These are phyloP conservation scores for Wallacemonas sp. DNA, from an alignment of 208 protist species.

Conservation along the genomic window DNA sequence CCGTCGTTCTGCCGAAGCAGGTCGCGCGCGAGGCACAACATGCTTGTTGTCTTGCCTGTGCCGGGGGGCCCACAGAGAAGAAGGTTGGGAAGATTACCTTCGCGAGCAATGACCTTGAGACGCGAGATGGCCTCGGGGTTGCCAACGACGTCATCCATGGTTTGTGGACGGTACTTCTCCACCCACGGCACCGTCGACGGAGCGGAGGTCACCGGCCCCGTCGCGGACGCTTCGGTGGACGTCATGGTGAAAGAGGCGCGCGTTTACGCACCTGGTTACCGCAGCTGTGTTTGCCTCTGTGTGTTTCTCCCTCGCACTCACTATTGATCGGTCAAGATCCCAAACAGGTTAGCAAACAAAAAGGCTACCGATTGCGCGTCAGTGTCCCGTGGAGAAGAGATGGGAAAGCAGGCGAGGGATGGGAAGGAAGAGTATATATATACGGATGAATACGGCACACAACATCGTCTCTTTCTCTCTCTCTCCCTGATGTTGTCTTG, in stretches of 20 bases:
- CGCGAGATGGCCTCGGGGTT: conserved; percentile 97
- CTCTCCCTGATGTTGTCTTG: too few species aligned
- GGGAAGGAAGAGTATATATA: neutral
- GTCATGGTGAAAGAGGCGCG: too few species aligned
- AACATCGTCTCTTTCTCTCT: too few species aligned
- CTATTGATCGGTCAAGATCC: too few species aligned
- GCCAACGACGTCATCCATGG: conserved; percentile 97
- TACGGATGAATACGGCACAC: neutral
- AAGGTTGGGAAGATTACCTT: conserved; percentile 98
- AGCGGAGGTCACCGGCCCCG: too few species aligned
- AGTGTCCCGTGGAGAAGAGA: neutral
- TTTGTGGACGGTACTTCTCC: conserved; percentile 98
- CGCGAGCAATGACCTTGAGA: conserved; percentile 93
- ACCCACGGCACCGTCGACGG: conserved; percentile 95
- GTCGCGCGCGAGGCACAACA: conserved; percentile 95
- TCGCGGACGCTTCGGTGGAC: too few species aligned
- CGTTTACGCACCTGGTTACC: too few species aligned
- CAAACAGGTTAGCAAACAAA: too few species aligned
- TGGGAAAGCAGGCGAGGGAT: neutral
- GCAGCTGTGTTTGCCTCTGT: too few species aligned
- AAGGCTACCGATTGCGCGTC: neutral
- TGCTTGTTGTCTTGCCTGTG: conserved; percentile 98
- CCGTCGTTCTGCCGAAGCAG: conserved; percentile 77
- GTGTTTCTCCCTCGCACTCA: too few species aligned
- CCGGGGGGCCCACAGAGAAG: conserved; percentile 95